Conservation (phyloP, 495 filamentous ascomycete species). For the Talaromyces thailandensis region DNA sequence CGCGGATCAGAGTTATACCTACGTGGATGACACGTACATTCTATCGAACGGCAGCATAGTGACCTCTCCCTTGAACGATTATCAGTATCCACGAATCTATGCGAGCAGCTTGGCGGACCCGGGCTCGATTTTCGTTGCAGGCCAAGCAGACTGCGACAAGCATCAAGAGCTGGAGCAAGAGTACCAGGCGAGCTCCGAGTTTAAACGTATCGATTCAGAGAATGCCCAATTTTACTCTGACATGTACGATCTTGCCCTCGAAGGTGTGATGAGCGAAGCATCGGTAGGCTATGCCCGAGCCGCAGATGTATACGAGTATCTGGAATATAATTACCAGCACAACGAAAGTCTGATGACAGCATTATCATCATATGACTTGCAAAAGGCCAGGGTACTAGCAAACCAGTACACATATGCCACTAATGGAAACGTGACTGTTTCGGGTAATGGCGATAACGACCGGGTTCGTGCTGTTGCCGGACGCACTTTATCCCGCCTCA, state of each 20-base stretch:
- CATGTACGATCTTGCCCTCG: constrained; percentile 31
- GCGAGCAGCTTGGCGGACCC: constrained; percentile 41
- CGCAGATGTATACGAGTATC: constrained; percentile 57
- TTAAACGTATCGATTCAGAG: constrained; percentile 21
- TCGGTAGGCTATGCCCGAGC: constrained; percentile 47
- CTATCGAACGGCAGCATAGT: constrained; percentile 54
- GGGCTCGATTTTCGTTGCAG: constrained; percentile 49
- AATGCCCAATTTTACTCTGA: constrained; percentile 42
- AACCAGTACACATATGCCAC: constrained; percentile 56
- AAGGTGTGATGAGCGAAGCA: constrained; percentile 21
- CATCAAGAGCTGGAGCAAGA: constrained; percentile 26
- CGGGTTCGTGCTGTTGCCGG: constrained; percentile 55
- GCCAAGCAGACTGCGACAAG: constrained; percentile 44
- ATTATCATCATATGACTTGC: constrained; percentile 40
- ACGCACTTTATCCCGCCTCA: constrained; percentile 55
- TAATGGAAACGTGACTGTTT: constrained; percentile 48
- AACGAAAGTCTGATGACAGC: constrained; percentile 53
- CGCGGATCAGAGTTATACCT: constrained; percentile 24
- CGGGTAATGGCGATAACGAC: constrained; percentile 30
- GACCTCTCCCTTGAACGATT: constrained; percentile 55
- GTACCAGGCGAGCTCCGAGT: constrained; percentile 31
- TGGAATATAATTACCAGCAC: constrained; percentile 66
- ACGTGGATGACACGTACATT: constrained; percentile 20
- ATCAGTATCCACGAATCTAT: constrained; percentile 61
- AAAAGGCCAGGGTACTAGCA: constrained; percentile 54